Evolutionary conservation across 306 rosid species (phyloP).

Genomic region (Cicer pinnatifidum): DNA sequence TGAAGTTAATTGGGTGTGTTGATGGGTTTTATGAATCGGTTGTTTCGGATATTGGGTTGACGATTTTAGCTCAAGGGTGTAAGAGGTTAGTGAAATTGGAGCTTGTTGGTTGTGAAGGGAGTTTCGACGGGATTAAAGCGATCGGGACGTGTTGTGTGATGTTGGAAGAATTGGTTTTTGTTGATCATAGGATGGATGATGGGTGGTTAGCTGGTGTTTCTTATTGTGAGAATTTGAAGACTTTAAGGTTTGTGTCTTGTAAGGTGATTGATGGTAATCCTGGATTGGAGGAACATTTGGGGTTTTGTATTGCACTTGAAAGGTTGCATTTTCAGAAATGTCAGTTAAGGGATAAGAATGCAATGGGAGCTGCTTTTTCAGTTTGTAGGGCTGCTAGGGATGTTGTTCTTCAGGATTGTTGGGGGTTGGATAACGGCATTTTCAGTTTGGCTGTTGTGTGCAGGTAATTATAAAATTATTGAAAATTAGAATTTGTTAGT

Average conservation of each 20-base stretch:
- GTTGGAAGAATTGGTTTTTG: slow-evolving; percentile 73
- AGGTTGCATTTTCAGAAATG: slow-evolving; percentile 71
- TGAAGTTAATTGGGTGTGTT: slow-evolving; percentile 66
- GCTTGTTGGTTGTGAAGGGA: slow-evolving; percentile 83
- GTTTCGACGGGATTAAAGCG: slow-evolving; percentile 88
- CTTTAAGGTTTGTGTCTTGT: slow-evolving; percentile 69
- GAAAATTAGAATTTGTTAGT: neutral
- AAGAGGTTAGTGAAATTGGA: slow-evolving; percentile 80
- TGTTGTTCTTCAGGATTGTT: slow-evolving; percentile 72
- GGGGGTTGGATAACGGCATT: slow-evolving; percentile 73
- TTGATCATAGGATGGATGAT: slow-evolving; percentile 83
- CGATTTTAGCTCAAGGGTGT: slow-evolving; percentile 89
- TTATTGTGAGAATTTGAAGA: slow-evolving; percentile 81
- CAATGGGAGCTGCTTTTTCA: slow-evolving; percentile 57
- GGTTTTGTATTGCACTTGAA: slow-evolving; percentile 71
- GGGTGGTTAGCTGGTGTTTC: slow-evolving; percentile 88
- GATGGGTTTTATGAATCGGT: slow-evolving; percentile 60
- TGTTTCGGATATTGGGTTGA: slow-evolving; percentile 81
- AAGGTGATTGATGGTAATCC: slow-evolving; percentile 66
- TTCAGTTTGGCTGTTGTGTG: slow-evolving; percentile 63
- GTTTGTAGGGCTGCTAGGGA: slow-evolving; percentile 69
- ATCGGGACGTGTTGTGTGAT: slow-evolving; percentile 85
- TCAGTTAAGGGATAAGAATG: slow-evolving; percentile 63
- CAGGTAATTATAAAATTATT: slow-evolving; percentile 58
- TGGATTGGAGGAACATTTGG: slow-evolving; percentile 68